Base-by-base conservation (phyloP, 768 basidiomycete genomes). In the Psilocybe sp. region DNA sequence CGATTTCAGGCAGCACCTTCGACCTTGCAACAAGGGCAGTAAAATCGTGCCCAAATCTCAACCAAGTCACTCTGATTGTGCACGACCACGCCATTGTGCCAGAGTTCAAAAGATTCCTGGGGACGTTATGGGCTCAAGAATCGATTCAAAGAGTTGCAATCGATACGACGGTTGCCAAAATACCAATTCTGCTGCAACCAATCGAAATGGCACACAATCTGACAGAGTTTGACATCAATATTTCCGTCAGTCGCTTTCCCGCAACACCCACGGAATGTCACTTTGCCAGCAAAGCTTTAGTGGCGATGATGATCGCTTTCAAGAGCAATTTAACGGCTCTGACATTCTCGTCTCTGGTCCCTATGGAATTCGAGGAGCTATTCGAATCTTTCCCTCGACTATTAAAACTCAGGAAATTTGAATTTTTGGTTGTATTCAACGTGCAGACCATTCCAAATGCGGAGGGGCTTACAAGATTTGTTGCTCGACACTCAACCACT, bases 21-120 rank as follows among this genome's bases (percentile, higher is more conserved):
- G 23, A 16, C 4, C 31, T 31, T 12, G 57, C 53, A 1, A 40
- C 34, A 5, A 42, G 33, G 14, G 42, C 51, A 11, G 23, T 61
- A 15, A 33, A 47, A 4, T 8, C 13, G 2, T 62, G 62, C 39
- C 6, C 48, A 14, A 51, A 60, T 20, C 43, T 64, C 14, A 54
- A 47, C 28, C 54, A 62, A 31, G n/a, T 65, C 4, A 60, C 42
- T 12, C 48, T 67, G 31, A 48, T 64, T 14, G 37, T 66, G 23
- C 53, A 60, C 41, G 61, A 64, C 46, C 55, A 64, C 20, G 31
- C 38, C 19, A 50, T 59, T 19, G 48, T 58, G 1, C 44, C 47
- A 14, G 47, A 54, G 5, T 61, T 61, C 35, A 23, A 31, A 9
- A 35, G 13, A 10, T 62, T 64, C 41, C 54, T 61, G 8, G 40